Conservation (phyloP, 108 stramenopile species). For the Skeletonema marinoi region DNA sequence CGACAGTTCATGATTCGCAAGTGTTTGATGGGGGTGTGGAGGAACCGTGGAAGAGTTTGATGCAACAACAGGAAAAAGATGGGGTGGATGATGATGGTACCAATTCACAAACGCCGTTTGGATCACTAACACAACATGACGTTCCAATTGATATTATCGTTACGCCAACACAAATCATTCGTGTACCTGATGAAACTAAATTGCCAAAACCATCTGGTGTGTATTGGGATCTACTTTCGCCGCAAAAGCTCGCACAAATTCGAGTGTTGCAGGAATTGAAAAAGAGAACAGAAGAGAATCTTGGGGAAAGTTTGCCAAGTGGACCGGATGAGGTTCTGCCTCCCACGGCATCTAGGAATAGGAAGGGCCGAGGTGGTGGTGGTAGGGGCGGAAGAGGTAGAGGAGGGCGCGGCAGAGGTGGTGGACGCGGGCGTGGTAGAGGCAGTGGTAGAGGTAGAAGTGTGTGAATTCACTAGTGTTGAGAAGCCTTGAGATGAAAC, state of each 20-base stretch:
- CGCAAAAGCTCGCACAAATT: slow-evolving; percentile 72
- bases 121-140: slow-evolving; percentile 63
- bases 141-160: slow-evolving; percentile 79
- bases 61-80: neutral
- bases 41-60: slow-evolving; percentile 37
- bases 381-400: slow-evolving; percentile 20
- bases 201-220: slow-evolving; percentile 70
- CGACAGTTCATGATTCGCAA: slow-evolving; percentile 72
- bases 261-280: slow-evolving; percentile 67
- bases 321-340: slow-evolving; percentile 77
- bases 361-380: slow-evolving; percentile 30
- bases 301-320: slow-evolving; percentile 44
- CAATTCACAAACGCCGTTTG: slow-evolving; percentile 42
- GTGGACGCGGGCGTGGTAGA: neutral
- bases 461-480: too few species aligned
- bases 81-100: slow-evolving; percentile 2
- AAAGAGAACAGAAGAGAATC: slow-evolving; percentile 52
- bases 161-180: slow-evolving; percentile 65
- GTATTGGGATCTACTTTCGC: slow-evolving; percentile 73
- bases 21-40: slow-evolving; percentile 44
- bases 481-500: too few species aligned
- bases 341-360: slow-evolving; percentile 52
- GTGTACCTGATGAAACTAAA: slow-evolving; percentile 49
- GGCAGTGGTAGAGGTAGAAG: neutral
- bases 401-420: neutral